phyloP scores from a whole-genome alignment of 306 rosid species.

The Begonia masoniana region DNA sequence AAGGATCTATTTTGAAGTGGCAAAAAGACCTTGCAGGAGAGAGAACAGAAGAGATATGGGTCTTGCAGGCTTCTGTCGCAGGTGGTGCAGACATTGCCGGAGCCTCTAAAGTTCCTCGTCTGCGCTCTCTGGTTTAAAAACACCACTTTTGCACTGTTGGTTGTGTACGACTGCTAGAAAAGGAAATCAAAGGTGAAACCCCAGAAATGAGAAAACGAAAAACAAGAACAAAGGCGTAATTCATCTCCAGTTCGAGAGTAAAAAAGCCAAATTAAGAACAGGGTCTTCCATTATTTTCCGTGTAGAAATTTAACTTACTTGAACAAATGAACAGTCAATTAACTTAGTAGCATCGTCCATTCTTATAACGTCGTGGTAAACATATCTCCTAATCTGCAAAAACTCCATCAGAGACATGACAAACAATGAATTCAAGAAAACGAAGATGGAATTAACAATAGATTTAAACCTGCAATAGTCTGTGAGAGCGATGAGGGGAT shows the following conservation, averaged over 20 bases:
- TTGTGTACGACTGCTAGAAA: slow-evolving; percentile 54
- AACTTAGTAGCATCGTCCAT: slow-evolving; percentile 68
- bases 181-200: neutral
- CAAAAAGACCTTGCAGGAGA: slow-evolving; percentile 70
- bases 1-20: too few relatives aligned
- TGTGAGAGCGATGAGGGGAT: slow-evolving; percentile 58
- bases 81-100: slow-evolving; percentile 71
- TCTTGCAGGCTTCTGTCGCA: slow-evolving; percentile 83
- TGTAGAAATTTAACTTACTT: slow-evolving; percentile 31
- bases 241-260: neutral
- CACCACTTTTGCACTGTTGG: slow-evolving; percentile 86
- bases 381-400: slow-evolving; percentile 79
- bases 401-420: neutral
- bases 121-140: slow-evolving; percentile 71
- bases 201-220: neutral
- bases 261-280: neutral
- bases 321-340: slow-evolving; percentile 65
- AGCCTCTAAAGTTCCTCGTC: slow-evolving; percentile 52
- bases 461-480: slow-evolving; percentile 57
- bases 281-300: too few relatives aligned
- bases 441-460: too few relatives aligned
- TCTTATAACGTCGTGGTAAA: slow-evolving; percentile 64
- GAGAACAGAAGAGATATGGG: slow-evolving; percentile 71
- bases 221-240: neutral
- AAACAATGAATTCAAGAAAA: neutral